Percentiles rank a stretch among this genome's conserved stretches.
These are phyloP conservation scores for Aspergillus hancockii DNA, from an alignment of 495 filamentous ascomycete genomes.

Conservation along the genomic window DNA sequence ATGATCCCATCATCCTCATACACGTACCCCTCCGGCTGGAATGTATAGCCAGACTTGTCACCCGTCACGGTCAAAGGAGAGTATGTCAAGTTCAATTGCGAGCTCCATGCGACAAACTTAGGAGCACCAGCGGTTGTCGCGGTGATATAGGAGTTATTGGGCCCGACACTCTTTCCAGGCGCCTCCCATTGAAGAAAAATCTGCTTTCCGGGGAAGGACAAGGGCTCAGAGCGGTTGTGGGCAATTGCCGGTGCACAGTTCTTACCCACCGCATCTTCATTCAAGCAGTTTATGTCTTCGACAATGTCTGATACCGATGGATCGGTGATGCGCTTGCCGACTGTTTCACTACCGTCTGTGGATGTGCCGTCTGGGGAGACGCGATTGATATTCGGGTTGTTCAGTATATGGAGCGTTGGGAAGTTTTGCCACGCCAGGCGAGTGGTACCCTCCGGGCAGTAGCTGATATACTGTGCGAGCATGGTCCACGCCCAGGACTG, in stretches of 20 bases:
- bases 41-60: slow-evolving; percentile 42
- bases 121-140: slow-evolving; percentile 57
- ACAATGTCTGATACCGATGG: slow-evolving; percentile 28
- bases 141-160: slow-evolving; percentile 81
- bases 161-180: slow-evolving; percentile 69
- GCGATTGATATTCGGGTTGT: slow-evolving; percentile 73
- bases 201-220: slow-evolving; percentile 74
- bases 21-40: slow-evolving; percentile 65
- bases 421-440: slow-evolving; percentile 88
- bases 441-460: slow-evolving; percentile 73
- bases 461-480: slow-evolving; percentile 80
- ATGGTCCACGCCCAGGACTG: slow-evolving; percentile 89
- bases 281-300: slow-evolving; percentile 48
- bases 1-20: slow-evolving; percentile 67
- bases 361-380: slow-evolving; percentile 47
- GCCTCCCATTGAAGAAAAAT: slow-evolving; percentile 73
- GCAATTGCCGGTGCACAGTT: slow-evolving; percentile 65
- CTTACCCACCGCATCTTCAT: slow-evolving; percentile 48
- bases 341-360: slow-evolving; percentile 32
- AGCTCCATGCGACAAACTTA: slow-evolving; percentile 72
- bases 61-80: slow-evolving; percentile 59
- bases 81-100: slow-evolving; percentile 86
- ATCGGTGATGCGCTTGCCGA: slow-evolving; percentile 24
- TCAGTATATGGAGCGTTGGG: slow-evolving; percentile 70
- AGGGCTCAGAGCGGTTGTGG: slow-evolving; percentile 63